Evolutionary conservation across 257 asterid genomes (phyloP).

Genomic region (Fraxinus americana): DNA sequence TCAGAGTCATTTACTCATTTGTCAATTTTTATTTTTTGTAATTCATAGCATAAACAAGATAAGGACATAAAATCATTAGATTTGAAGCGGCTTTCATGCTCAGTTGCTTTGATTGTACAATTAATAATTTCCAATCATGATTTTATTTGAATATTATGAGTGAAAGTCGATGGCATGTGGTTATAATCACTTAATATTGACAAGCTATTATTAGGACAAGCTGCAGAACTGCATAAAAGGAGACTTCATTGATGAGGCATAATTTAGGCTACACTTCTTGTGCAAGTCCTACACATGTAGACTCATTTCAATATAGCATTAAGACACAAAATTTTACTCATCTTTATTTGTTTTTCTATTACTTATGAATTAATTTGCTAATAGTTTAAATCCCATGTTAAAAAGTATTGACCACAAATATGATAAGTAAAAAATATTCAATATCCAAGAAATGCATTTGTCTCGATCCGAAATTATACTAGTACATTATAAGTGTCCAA

Average conservation of each 20-base stretch:
- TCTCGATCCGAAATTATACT: not conserved
- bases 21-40: not conserved
- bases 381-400: no score
- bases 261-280: conserved; percentile 21
- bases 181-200: not conserved
- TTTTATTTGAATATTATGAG: conserved; percentile 24
- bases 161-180: conserved; percentile 16
- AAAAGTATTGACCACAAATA: no score
- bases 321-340: not conserved
- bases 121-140: conserved; percentile 28
- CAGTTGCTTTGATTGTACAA: conserved; percentile 4
- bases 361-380: not conserved
- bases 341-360: not conserved
- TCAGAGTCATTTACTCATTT: not conserved
- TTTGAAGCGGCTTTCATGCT: conserved; percentile 2
- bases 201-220: conserved; percentile 25
- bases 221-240: conserved; percentile 25
- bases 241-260: conserved; percentile 35
- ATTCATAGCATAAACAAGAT: not conserved
- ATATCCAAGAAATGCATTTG: not conserved
- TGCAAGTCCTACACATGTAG: not conserved
- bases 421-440: not conserved
- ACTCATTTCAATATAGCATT: not conserved
- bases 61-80: not conserved
- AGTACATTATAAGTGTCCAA: no score